Base-by-base conservation (phyloP, 225 moss, liverwort and hornwort species). In the Bryum argenteum region DNA sequence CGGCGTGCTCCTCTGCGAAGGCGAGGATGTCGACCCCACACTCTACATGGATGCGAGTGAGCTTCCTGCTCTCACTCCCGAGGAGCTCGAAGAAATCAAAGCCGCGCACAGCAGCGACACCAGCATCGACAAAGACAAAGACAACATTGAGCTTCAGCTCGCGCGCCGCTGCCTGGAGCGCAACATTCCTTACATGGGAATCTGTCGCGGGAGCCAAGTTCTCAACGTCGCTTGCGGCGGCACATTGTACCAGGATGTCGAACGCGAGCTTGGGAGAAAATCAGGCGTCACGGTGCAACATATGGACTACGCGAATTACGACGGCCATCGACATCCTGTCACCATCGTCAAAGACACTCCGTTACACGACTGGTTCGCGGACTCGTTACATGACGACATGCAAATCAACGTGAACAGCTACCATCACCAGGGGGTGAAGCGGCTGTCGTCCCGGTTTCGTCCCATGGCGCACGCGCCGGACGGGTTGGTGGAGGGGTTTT, bases 1-100 rank as follows among this genome's bases (percentile, higher is more conserved):
- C 47, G 98, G 98, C n/a, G 98, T 98, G 54, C 83, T 98, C 5
- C 83, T 98, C 18, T 98, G 98, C 78, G 98, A 98, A 71, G 98
- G 98, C 21, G 98, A 98, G 52, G 98, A 98, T 61, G 91, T 98
- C 48, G 98, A 94, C 82, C 98, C 98, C 2, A 79, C 81, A 22
- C 75, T 77, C 58, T 98, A 98, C 63, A 61, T 43, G 69, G 98
- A 98, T 15, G 87, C 89, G 43, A 90, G 91, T 51, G 98, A 98
- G 40, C 14, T 88, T 22, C 88, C 98, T 5, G 83, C 82, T 8
- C 78, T 98, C 42, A 92, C 94, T 1, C 75, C 79, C 2, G 89
- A 91, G 58, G 88, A 98, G 74, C 71, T 92, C 8, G 88, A 82
- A 63, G 90, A 90, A 66, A 91, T 98, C 28, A 88, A 87, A 55